Conservation (phyloP, 257 asterid species). For the Pogostemon cablin region DNA sequence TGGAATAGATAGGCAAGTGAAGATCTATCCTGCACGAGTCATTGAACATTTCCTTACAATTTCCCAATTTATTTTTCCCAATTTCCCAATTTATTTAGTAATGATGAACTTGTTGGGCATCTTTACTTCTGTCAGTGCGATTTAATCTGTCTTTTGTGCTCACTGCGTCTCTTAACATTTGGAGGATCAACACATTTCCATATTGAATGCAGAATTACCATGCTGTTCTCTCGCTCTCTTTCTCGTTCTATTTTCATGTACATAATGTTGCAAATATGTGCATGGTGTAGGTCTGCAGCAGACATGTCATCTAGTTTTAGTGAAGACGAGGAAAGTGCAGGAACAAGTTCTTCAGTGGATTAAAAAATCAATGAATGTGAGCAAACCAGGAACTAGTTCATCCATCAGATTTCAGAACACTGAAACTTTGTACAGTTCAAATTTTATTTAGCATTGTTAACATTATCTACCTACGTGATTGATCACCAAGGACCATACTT, state of each 20-base stretch:
- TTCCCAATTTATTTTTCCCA: neutral
- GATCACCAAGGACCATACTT: no score
- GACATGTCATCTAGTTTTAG: constrained; percentile 70
- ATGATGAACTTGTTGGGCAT: neutral
- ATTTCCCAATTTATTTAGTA: no score
- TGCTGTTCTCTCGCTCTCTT: neutral
- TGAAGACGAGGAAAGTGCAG: constrained; percentile 69
- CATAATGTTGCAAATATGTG: neutral
- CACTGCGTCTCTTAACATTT: neutral
- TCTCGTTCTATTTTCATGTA: neutral
- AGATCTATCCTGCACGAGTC: neutral
- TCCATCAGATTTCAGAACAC: no score
- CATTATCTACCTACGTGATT: no score
- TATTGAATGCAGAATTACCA: no score
- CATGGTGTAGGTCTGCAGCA: constrained; percentile 49
- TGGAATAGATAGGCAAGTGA: neutral
- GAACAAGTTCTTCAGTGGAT: constrained; percentile 63
- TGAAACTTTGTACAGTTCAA: no score
- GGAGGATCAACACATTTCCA: neutral
- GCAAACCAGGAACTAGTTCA: neutral
- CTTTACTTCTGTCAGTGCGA: neutral
- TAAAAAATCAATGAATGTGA: constrained; percentile 15
- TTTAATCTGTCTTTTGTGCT: neutral
- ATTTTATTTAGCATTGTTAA: no score
- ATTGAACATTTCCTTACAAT: neutral